Base-by-base conservation (phyloP, 2,329 filamentous ascomycete genomes). In the Botrytis porri region DNA sequence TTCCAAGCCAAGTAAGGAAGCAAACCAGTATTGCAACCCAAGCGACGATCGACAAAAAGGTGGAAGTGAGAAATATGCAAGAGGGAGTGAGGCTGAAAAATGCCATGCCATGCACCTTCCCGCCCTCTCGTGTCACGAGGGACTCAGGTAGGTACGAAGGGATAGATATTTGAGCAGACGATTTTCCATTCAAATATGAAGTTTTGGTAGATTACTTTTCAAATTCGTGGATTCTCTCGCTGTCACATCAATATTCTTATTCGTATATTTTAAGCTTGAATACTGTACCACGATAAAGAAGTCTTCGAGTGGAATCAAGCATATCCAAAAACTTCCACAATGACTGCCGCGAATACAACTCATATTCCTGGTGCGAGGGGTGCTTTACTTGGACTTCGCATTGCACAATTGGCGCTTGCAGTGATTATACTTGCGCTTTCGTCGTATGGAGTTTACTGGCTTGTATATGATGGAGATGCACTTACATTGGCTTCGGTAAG, bases 401-500 rank as follows among this genome's bases (percentile, higher is more conserved):
- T 70, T 41, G 71, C 37, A n/a, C 71, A 73, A 20, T n/a, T 70
- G 25, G 25, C 37, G 8, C 14, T 73, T 39, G 71, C 64, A 10
- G 29, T 73, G n/a, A 16, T 54, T 25, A 37, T 70, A 48, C 65
- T 73, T 39, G 43, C 35, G 8, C 65, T 70, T n/a, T 61, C 71
- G 22, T 45, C 54, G 6, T 73, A 54, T n/a, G 71, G 71, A 20
- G 41, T 73, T 35, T 51, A 48, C 25, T 69, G 29, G 39, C 4
- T 60, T 20, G 37, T 54, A 22, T 69, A 35, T 37, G 71, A 60
- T 48, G 70, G 70, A 45, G 63, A 69, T 43, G 25, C 51, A 9
- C 45, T 72, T 32, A 59, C 51, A 22, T 69, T 72, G n/a, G 35
- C 54, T n/a, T 48, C 70, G n/a, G 70, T 72, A 72, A 16, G 63